These are phyloP conservation scores for Ascoidea asiatica DNA, from an alignment of 805 yeast species.

Conservation along the genomic window DNA sequence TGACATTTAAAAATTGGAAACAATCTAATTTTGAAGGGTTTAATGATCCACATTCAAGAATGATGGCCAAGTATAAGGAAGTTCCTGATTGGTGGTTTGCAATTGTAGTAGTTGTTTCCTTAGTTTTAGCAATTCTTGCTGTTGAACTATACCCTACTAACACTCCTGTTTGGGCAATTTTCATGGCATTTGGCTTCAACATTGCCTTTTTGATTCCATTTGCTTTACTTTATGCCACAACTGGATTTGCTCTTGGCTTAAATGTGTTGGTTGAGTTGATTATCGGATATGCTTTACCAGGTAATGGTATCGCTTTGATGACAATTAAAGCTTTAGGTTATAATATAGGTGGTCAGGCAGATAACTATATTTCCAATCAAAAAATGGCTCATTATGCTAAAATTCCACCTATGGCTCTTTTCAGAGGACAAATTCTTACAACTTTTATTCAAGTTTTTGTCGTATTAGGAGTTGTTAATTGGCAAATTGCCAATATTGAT, in stretches of 20 bases:
- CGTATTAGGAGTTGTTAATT: slow-evolving; percentile 20
- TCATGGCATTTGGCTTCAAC: slow-evolving; percentile 37
- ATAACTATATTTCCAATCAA: slow-evolving; percentile 41
- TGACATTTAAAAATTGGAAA: slow-evolving; percentile 14
- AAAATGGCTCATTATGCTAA: slow-evolving; percentile 46
- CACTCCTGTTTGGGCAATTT: slow-evolving; percentile 49
- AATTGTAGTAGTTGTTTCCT: slow-evolving; percentile 26
- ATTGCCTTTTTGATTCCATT: slow-evolving; percentile 37
- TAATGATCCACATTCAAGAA: slow-evolving; percentile 41
- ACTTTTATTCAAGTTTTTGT: slow-evolving; percentile 19
- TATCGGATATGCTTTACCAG: slow-evolving; percentile 41
- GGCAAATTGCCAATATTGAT: slow-evolving; percentile 20
- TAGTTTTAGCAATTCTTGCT: slow-evolving; percentile 32
- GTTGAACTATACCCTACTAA: slow-evolving; percentile 31
- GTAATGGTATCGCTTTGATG: slow-evolving; percentile 40
- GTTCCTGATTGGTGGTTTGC: slow-evolving; percentile 51
- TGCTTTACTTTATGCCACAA: slow-evolving; percentile 30
- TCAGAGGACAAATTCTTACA: slow-evolving; percentile 29
- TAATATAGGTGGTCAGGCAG: slow-evolving; percentile 53
- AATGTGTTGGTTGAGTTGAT: slow-evolving; percentile 44
- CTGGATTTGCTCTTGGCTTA: slow-evolving; percentile 33
- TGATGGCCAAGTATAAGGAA: slow-evolving; percentile 44
- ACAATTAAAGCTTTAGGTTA: slow-evolving; percentile 38
- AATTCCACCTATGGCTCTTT: slow-evolving; percentile 44
- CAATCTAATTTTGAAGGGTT: slow-evolving; percentile 14